Base-by-base conservation (phyloP, 208 protist species). In the Trypanosoma congolense region DNA sequence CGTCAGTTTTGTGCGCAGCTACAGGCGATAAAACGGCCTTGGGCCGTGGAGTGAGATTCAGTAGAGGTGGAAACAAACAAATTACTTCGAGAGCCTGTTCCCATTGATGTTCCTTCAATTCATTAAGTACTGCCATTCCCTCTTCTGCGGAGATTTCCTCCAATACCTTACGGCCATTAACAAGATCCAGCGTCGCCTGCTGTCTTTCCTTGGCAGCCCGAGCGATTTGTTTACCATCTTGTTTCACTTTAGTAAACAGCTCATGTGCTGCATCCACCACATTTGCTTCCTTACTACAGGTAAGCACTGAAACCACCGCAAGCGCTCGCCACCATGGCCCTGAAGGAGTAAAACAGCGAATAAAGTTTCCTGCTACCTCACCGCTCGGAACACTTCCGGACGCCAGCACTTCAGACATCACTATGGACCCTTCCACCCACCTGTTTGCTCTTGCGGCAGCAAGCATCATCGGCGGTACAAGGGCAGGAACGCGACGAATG, bases 301-400 rank as follows among this genome's bases (percentile, higher is more conserved):
- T 6, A 10, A 65, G 43, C 33, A 53, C 50, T 16, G 49, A 51
- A 4, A 51, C 59, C 3, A 65, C 51, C 14, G 59, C 50, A 33
- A 65, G 41, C 28, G 59, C 59, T 8, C 43, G 49, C 51, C 59
- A 58, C 59, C 59, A 65, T 38, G 59, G 59, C 8, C 48, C 26
- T 14, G 28, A 52, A 49, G 45, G 31, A 46, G 22, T 58, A 29
- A 65, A 65, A 38, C 59, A 58, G 22, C 59, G 51, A 45, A 65
- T 51, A 45, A 58, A 65, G 29, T 31, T 56, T 30, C 53, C 51
- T 25, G 51, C 55, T 9, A 58, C 22, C 26, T 14, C 48, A 29
- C 52, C 36, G 33, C 52, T 54, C 10, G 44, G 51, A 0, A 51
- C 26, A 2, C 28, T 47, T 1, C 68, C 64, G 38, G 59, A 49